phyloP scores from a whole-genome alignment of 768 basidiomycete species.

The Rhizopogon sp. region DNA sequence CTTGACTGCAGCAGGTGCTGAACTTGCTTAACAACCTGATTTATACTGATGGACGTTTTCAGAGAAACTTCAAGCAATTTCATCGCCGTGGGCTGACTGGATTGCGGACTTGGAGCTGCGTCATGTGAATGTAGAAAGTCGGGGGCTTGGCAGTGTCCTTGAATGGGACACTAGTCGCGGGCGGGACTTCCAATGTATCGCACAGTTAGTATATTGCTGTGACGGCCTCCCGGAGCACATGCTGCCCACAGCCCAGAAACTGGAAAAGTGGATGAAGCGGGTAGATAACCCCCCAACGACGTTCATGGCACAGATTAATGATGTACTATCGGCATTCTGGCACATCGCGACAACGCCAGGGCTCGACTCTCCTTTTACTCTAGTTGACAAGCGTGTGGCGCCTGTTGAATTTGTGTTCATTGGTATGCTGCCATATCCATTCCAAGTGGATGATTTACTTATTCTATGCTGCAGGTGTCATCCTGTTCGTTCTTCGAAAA shows the following conservation, averaged over 20 bases:
- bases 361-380: slow-evolving; percentile 44
- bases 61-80: slow-evolving; percentile 81
- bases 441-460: not conserved
- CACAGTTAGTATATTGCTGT: slow-evolving; percentile 65
- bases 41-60: slow-evolving; percentile 3
- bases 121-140: slow-evolving; percentile 49
- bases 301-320: slow-evolving; percentile 52
- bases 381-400: slow-evolving; percentile 56
- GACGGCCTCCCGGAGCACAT: slow-evolving; percentile 42
- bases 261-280: slow-evolving; percentile 42
- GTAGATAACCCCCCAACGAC: slow-evolving; percentile 32
- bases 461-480: slow-evolving; percentile 45
- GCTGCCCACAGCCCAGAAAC: slow-evolving; percentile 48
- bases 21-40: not conserved
- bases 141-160: slow-evolving; percentile 50
- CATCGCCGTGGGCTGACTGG: slow-evolving; percentile 67
- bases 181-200: slow-evolving; percentile 73
- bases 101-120: slow-evolving; percentile 52
- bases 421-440: slow-evolving; percentile 38
- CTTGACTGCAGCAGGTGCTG: slow-evolving; percentile 63
- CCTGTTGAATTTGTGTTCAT: slow-evolving; percentile 80
- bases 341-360: slow-evolving; percentile 39
- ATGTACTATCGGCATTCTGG: slow-evolving; percentile 50
- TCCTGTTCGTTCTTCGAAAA: slow-evolving; percentile 52
- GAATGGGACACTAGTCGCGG: slow-evolving; percentile 65